Base-by-base conservation (phyloP, 805 yeast species). In the Metschnikowia dekortorum region DNA sequence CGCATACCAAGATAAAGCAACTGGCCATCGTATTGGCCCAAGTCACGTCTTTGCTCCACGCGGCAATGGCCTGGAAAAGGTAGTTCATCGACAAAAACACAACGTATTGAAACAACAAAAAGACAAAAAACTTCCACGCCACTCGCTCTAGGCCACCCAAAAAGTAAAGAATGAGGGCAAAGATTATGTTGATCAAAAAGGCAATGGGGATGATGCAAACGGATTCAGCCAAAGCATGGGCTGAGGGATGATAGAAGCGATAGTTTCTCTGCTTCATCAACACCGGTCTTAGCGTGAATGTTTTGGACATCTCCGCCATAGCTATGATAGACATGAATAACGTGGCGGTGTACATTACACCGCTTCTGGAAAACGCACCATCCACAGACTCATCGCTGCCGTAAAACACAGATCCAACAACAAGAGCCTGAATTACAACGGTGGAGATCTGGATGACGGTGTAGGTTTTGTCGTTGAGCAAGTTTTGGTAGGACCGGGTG, bases 241-340 rank as follows among this genome's bases (percentile, higher is more conserved):
- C 82, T 9, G 88, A 75, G 2, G 90, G 90, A 51, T 82, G 82
- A 61, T 84, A 87, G 49, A 86, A 75, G 0, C 88, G 81, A 58
- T 83, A 87, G 44, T 76, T 75, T 58, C 82, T 82, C 61, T 87
- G 95, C 59, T 87, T 86, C 57, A 77, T 78, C 26, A 84, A 75
- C 55, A 87, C 80, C 29, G 84, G 81, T 67, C 85, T 78, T 47
- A 78, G 78, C 50, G 78, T 78, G 57, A 79, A 83, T 46, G 82
- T 67, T 8, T 76, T 63, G 55, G 82, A 72, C 50, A 83, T 77
- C 61, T 83, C 87, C 51, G 82, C 77, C 53, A 82, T 68, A 2
- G 85, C 73, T 32, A 80, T 65, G 65, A 83, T 76, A 9, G 85
- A 82, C 61, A 80, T 83, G 59, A 76, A 82, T 46, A 83, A 68